Evolutionary conservation across 1,284 basidiomycete genomes (phyloP).

Genomic region (Porogramme epimiltina): DNA sequence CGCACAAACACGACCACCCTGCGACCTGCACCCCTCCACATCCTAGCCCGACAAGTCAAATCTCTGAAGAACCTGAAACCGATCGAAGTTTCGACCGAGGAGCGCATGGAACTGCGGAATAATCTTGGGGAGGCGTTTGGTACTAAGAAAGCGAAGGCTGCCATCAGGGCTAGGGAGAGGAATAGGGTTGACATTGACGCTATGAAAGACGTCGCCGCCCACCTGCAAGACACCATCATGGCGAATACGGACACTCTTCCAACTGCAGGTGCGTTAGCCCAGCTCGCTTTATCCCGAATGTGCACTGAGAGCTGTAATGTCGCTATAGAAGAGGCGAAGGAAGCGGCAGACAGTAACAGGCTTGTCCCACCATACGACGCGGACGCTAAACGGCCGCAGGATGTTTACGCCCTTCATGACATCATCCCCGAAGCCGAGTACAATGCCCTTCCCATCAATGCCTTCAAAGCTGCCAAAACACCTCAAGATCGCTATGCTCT

Average conservation of each 20-base stretch:
- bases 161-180: constrained; percentile 81
- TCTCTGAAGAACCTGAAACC: constrained; percentile 72
- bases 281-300: neutral
- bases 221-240: constrained; percentile 82
- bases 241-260: constrained; percentile 68
- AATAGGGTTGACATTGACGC: constrained; percentile 86
- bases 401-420: constrained; percentile 76
- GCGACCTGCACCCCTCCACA: constrained; percentile 71
- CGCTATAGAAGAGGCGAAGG: constrained; percentile 63
- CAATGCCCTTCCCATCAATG: constrained; percentile 58
- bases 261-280: constrained; percentile 53
- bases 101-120: constrained; percentile 68
- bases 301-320: neutral
- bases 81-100: constrained; percentile 48
- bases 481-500: constrained; percentile 52
- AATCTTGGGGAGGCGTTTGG: constrained; percentile 91
- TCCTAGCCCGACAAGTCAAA: constrained; percentile 81
- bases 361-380: constrained; percentile 76
- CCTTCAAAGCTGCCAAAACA: constrained; percentile 53
- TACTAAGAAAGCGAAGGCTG: constrained; percentile 88
- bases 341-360: constrained; percentile 59
- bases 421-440: constrained; percentile 81
- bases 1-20: constrained; percentile 68
- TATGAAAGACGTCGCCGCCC: constrained; percentile 78
- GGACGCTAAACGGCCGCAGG: constrained; percentile 63